These are phyloP conservation scores for Symbiodinium natans DNA, from an alignment of 73 alveolate genomes.

Conservation along the genomic window DNA sequence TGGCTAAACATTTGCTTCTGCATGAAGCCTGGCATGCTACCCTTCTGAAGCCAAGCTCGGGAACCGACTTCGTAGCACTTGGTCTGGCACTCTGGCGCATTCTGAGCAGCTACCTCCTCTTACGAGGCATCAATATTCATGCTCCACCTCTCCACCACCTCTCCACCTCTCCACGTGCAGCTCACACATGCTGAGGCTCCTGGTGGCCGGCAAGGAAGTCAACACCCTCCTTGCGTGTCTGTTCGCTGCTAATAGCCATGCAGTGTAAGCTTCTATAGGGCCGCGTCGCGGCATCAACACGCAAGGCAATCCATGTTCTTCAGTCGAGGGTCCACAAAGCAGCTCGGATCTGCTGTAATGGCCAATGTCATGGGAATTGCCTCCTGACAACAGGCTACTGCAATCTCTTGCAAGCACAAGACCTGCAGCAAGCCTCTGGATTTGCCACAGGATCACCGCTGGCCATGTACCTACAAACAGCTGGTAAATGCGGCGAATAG, in stretches of 20 bases:
- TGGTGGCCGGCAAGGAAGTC: background rate
- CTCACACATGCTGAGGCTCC: background rate
- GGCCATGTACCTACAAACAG: background rate
- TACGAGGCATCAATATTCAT: background rate
- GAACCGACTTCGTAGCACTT: background rate
- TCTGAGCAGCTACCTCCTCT: constrained; percentile 39
- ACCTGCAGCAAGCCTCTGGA: background rate
- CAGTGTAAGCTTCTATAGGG: background rate
- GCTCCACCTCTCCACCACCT: background rate
- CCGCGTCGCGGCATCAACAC: background rate
- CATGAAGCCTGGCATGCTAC: background rate
- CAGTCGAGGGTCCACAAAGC: background rate
- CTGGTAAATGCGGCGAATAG: background rate
- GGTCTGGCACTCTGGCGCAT: constrained; percentile 23
- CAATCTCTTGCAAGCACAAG: background rate
- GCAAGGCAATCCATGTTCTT: background rate
- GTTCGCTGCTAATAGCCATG: background rate
- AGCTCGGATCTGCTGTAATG: constrained; percentile 4
- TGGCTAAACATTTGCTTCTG: too few species aligned
- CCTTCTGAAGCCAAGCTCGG: background rate
- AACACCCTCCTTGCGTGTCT: too few species aligned
- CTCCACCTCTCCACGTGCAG: background rate
- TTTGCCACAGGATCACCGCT: background rate
- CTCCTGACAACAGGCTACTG: background rate
- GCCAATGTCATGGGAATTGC: background rate